Conservation (phyloP, 2,329 filamentous ascomycete species). For the Fusarium poae region DNA sequence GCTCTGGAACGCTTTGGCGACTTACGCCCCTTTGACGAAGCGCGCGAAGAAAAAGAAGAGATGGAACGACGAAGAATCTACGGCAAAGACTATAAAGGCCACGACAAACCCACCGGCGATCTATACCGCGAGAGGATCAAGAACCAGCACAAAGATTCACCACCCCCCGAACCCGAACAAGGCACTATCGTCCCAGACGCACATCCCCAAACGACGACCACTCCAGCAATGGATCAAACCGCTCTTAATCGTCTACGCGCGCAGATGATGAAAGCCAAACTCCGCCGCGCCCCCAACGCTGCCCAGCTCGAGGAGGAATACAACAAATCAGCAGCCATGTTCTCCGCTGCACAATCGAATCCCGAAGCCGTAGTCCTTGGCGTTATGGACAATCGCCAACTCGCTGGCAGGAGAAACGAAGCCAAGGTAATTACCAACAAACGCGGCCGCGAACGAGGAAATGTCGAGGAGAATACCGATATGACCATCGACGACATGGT, state of each 20-base stretch:
- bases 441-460: constrained; percentile 84
- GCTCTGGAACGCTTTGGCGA: constrained; percentile 85
- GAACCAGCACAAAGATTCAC: constrained; percentile 60
- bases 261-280: constrained; percentile 94
- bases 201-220: constrained; percentile 53
- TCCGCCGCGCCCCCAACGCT: constrained; percentile 81
- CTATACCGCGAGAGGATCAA: constrained; percentile 82
- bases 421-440: constrained; percentile 83
- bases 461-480: constrained; percentile 91
- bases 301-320: constrained; percentile 86
- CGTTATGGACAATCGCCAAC: constrained; percentile 89
- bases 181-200: constrained; percentile 66
- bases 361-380: constrained; percentile 78
- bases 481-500: constrained; percentile 99
- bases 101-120: constrained; percentile 89
- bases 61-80: constrained; percentile 86
- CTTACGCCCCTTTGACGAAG: constrained; percentile 88
- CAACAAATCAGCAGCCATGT: constrained; percentile 77
- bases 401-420: constrained; percentile 80
- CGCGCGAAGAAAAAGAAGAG: constrained; percentile 92
- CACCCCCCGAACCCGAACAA: constrained; percentile 59
- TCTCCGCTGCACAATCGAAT: constrained; percentile 68
- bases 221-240: constrained; percentile 75
- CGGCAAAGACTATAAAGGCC: constrained; percentile 84
- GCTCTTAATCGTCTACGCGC: constrained; percentile 90